Evolutionary conservation across 1,139 yeast genomes (phyloP).

Genomic region (Yamadazyma sp.): DNA sequence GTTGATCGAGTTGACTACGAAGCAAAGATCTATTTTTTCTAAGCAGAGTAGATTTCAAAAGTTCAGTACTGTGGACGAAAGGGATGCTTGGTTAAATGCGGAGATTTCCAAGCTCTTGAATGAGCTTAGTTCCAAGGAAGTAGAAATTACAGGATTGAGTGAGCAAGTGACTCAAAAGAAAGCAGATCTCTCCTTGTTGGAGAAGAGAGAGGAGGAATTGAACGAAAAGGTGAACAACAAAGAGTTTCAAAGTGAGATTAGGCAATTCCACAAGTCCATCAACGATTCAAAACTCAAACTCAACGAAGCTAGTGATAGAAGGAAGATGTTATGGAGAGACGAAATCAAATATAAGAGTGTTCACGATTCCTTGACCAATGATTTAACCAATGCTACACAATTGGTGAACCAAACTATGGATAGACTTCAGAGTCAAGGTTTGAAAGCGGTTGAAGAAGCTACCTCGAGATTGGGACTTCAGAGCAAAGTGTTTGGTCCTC

Average conservation of each 20-base stretch:
- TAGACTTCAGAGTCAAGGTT: slow-evolving; percentile 66
- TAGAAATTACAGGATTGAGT: slow-evolving; percentile 22
- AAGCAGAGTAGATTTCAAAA: slow-evolving; percentile 73
- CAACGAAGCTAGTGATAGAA: slow-evolving; percentile 55
- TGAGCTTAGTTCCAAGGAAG: slow-evolving; percentile 19
- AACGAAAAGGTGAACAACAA: slow-evolving; percentile 27
- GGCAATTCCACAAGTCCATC: slow-evolving; percentile 34
- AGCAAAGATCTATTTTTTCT: slow-evolving; percentile 64
- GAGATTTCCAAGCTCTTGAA: slow-evolving; percentile 26
- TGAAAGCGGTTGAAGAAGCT: slow-evolving; percentile 64
- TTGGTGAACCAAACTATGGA: slow-evolving; percentile 72
- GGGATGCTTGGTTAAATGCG: slow-evolving; percentile 67
- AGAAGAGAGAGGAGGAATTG: slow-evolving; percentile 43
- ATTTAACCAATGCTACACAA: slow-evolving; percentile 57
- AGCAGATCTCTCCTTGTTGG: slow-evolving; percentile 20
- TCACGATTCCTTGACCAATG: slow-evolving; percentile 54
- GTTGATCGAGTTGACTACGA: slow-evolving; percentile 46
- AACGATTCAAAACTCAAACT: slow-evolving; percentile 38
- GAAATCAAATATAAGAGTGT: slow-evolving; percentile 64
- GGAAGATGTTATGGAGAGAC: slow-evolving; percentile 78
- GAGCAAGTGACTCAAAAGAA: slow-evolving; percentile 20
- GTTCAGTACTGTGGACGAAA: slow-evolving; percentile 54
- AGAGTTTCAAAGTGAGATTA: slow-evolving; percentile 20
- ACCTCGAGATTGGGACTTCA: slow-evolving; percentile 53
- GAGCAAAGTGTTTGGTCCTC: slow-evolving; percentile 72